Conservation (phyloP, 1,139 yeast species). For the Geotrichum aggregatum region DNA sequence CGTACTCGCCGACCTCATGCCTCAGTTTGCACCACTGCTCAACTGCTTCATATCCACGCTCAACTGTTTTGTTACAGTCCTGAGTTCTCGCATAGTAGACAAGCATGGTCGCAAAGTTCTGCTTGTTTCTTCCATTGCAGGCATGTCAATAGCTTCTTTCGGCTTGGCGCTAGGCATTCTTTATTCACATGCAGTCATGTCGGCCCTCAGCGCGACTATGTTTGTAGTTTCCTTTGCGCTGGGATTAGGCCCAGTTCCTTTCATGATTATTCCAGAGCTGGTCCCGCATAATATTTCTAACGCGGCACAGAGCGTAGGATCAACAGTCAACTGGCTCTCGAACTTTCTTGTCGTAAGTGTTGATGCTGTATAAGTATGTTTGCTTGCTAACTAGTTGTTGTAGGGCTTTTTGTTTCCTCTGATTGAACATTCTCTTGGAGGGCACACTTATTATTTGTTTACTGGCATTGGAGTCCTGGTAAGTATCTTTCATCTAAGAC, state of each 20-base stretch:
- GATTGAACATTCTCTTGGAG: constrained; percentile 60
- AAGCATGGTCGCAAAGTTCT: constrained; percentile 72
- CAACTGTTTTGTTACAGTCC: constrained; percentile 67
- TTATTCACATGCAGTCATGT: constrained; percentile 46
- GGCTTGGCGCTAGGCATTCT: constrained; percentile 65
- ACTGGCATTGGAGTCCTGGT: constrained; percentile 38
- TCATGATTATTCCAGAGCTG: constrained; percentile 81
- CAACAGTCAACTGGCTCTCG: constrained; percentile 85
- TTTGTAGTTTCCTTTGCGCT: constrained; percentile 83
- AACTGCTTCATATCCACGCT: constrained; percentile 71
- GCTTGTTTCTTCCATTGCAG: constrained; percentile 55
- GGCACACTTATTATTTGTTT: constrained; percentile 72
- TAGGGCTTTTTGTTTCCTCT: constrained; percentile 74
- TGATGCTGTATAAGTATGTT: neutral
- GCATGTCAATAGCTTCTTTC: constrained; percentile 65
- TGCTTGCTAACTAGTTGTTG: neutral
- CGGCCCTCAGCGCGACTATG: constrained; percentile 62
- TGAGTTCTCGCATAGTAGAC: constrained; percentile 73
- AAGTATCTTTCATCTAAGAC: neutral
- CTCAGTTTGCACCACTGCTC: constrained; percentile 62
- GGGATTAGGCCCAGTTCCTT: constrained; percentile 94
- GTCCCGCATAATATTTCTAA: constrained; percentile 77
- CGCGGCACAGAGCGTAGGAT: constrained; percentile 88
- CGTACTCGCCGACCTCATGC: constrained; percentile 64
- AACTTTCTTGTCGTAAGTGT: constrained; percentile 51